Percentiles rank a stretch among this genome's conserved stretches.
Conservation (phyloP, 2,329 filamentous ascomycete species). For the Chalaropsis thielavioides region DNA sequence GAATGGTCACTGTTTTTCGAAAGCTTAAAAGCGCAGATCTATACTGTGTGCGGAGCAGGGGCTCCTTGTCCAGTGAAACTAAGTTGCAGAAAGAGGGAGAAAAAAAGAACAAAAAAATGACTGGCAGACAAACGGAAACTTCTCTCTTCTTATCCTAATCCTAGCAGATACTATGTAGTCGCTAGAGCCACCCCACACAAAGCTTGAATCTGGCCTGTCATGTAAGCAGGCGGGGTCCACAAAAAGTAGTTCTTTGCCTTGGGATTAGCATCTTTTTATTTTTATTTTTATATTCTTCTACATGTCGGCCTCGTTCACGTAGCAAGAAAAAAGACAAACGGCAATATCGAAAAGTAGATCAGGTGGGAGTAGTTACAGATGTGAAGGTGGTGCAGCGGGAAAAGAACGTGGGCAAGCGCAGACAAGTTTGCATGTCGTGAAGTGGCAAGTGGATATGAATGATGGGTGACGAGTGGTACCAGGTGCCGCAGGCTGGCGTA, state of each 20-base stretch:
- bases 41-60: constrained; percentile 1
- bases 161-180: neutral
- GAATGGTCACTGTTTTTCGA: neutral
- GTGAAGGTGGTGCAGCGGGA: neutral
- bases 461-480: neutral
- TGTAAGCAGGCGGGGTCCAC: neutral
- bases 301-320: neutral
- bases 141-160: neutral
- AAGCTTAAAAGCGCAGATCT: neutral
- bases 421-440: neutral
- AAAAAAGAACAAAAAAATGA: constrained; percentile 8
- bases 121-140: constrained; percentile 10
- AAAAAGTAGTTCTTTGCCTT: neutral
- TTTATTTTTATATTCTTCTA: no score
- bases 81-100: neutral
- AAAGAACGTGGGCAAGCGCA: neutral
- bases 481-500: neutral
- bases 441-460: no score
- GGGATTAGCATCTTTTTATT: neutral
- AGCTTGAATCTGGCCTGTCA: neutral
- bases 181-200: neutral
- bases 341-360: neutral
- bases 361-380: neutral
- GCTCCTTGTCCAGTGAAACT: neutral
- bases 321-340: neutral